Base-by-base conservation (phyloP, 2,329 filamentous ascomycete genomes). In the Chaetothyriales sp. region DNA sequence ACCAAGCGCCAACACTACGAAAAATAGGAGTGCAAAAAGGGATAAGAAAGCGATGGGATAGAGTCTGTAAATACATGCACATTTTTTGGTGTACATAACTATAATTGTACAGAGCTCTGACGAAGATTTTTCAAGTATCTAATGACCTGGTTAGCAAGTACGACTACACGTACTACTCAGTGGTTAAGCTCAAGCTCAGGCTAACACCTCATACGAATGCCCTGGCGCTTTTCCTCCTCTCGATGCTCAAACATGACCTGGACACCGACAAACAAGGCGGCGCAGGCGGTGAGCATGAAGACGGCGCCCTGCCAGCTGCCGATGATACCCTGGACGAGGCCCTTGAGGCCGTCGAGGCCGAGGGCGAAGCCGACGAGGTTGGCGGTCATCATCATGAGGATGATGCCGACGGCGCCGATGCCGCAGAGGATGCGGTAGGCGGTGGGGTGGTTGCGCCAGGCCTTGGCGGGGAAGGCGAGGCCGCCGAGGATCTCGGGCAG, bases 211-310 rank as follows among this genome's bases (percentile, higher is more conserved):
- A 95, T 65, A 59, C 79, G 76, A 52, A 95, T 83, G 0, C 92
- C 92, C 59, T 78, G 79, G 60, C 90, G 77, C 68, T 81, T 79
- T 72, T 98, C 92, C 43, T 76, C 74, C 70, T 95, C 86, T 49
- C 92, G 75, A 59, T 93, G 77, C 72, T 98, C 92, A 71, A 96
- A 95, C 92, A 98, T 98, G 62, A 95, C 72, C 70, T 96, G 90
- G 43, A 84, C 78, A 22, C 84, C 89, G 0, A 89, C 80, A 64
- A 95, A 98, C 7, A 96, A 67, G 44, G 78, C 80, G n/a, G 66
- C 68, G 61, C 80, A 90, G 2, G 87, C 84, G 2, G 73, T 73
- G 9, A 80, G 63, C 44, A 96, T 67, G 65, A 95, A 98, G 1
- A 78, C 64, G 8, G 84, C 63, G 0, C 92, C 90, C 74, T 80